Base-by-base conservation (phyloP, 2,329 filamentous ascomycete genomes). In the Ophiostoma fasciatum region DNA sequence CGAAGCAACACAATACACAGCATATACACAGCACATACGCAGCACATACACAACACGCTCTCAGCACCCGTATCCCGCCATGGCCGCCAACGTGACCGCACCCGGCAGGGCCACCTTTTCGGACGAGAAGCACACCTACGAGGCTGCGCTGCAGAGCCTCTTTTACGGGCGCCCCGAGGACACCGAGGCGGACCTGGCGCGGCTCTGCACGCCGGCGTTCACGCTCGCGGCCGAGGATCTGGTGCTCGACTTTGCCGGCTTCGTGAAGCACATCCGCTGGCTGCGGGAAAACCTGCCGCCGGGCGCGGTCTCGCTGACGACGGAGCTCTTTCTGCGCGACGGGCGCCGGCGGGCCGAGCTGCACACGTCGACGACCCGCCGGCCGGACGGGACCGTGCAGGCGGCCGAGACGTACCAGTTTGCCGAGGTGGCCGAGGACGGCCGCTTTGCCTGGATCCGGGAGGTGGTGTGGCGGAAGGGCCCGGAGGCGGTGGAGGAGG, bases 231-330 rank as follows among this genome's bases (percentile, higher is more conserved):
- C 18, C 31, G 20, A 33, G 11, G 17, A 27, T 1, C 18, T n/a
- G 4, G 22, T 3, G 9, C 17, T 30, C 18, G 39, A 41, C 14
- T 34, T 37, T n/a, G 10, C 26, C 20, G 37, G 9, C 12, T 41
- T 40, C n/a, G 33, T 43, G n/a, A 28, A 33, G 25, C 41, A 41
- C 30, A 37, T 43, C 13, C 30, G 29, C 18, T 41, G 38, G 35
- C 20, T 43, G 18, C 38, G 41, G 6, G 36, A 35, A 26, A 39
- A 31, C 10, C 15, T 41, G 11, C 38, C 38, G 14, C 4, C 27
- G 18, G 26, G 23, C 19, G 10, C 32, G 13, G 15, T 41, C 4
- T 25, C 21, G 6, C 21, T 43, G 14, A 33, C 21, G 9, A 28
- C 37, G 2, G 29, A 22, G 13, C 33, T 36, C 19, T 43, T 36